Conservation (phyloP, 2,329 filamentous ascomycete species). For the Aaosphaeria arxii region DNA sequence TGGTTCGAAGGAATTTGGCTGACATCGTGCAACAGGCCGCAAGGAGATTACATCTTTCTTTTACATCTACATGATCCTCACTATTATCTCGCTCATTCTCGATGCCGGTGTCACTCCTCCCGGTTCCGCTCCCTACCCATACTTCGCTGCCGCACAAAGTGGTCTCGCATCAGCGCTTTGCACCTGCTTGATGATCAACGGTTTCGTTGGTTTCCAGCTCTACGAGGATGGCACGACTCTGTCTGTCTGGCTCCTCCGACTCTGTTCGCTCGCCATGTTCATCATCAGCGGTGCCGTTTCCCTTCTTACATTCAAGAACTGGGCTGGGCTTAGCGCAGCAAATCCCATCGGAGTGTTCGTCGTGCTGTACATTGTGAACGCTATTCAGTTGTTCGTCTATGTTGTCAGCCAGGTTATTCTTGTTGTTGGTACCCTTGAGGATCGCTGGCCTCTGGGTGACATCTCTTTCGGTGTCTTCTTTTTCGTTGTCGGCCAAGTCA, state of each 20-base stretch:
- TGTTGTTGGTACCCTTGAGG: constrained; percentile 84
- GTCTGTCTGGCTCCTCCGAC: constrained; percentile 87
- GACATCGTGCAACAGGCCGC: constrained; percentile 47
- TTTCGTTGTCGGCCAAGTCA: constrained; percentile 86
- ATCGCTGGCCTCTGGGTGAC: constrained; percentile 92
- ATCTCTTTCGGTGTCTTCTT: constrained; percentile 89
- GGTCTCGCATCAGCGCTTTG: constrained; percentile 82
- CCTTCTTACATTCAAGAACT: constrained; percentile 87
- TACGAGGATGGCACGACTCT: constrained; percentile 95
- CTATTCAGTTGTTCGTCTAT: constrained; percentile 81
- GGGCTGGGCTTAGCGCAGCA: constrained; percentile 79
- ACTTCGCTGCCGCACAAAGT: constrained; percentile 85
- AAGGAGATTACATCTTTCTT: constrained; percentile 86
- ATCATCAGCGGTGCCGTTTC: constrained; percentile 82
- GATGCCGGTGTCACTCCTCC: constrained; percentile 91
- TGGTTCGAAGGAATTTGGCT: constrained; percentile 42
- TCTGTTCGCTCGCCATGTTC: constrained; percentile 78
- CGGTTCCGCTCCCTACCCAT: constrained; percentile 75
- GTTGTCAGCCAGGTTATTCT: constrained; percentile 83
- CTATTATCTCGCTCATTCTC: constrained; percentile 82
- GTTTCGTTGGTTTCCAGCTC: constrained; percentile 96
- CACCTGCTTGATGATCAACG: constrained; percentile 90
- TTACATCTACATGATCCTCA: constrained; percentile 91
- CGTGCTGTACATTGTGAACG: constrained; percentile 88
- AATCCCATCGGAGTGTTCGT: constrained; percentile 89